These are phyloP conservation scores for Magnusiomyces sp. DNA, from an alignment of 1,139 yeast genomes.

Conservation along the genomic window DNA sequence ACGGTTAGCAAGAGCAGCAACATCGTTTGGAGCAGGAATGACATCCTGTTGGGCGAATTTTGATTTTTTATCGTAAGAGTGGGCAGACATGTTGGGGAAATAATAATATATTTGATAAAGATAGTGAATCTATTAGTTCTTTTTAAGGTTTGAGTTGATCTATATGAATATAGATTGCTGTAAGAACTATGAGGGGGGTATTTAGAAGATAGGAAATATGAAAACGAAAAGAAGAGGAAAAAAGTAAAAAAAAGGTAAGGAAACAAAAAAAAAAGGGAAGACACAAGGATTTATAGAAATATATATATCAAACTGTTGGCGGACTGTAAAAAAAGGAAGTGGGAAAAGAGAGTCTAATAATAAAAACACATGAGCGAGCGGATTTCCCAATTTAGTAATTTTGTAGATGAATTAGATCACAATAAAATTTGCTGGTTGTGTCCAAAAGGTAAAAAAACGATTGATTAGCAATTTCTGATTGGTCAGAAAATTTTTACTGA, in stretches of 20 bases:
- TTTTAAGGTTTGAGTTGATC: neutral
- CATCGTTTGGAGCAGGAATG: conserved; percentile 62
- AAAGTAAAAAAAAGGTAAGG: neutral
- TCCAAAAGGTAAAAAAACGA: neutral
- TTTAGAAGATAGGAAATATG: neutral
- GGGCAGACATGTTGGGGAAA: neutral
- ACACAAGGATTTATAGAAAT: neutral
- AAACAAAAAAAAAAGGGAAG: neutral
- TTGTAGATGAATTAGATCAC: neutral
- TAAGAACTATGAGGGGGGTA: neutral
- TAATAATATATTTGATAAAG: neutral
- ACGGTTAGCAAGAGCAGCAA: conserved; percentile 76
- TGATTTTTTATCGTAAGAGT: neutral
- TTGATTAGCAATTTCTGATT: neutral
- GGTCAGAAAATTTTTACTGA: no score
- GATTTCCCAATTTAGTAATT: neutral
- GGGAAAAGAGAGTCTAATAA: neutral
- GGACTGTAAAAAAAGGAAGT: neutral
- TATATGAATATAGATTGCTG: neutral
- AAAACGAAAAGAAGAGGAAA: neutral
- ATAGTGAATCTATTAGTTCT: no score
- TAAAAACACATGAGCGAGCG: neutral
- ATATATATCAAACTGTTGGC: neutral
- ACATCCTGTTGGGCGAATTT: conserved; percentile 45
- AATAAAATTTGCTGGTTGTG: neutral